Evolutionary conservation across 1,284 basidiomycete species (phyloP).

Genomic region (Malassezia psittaci): DNA sequence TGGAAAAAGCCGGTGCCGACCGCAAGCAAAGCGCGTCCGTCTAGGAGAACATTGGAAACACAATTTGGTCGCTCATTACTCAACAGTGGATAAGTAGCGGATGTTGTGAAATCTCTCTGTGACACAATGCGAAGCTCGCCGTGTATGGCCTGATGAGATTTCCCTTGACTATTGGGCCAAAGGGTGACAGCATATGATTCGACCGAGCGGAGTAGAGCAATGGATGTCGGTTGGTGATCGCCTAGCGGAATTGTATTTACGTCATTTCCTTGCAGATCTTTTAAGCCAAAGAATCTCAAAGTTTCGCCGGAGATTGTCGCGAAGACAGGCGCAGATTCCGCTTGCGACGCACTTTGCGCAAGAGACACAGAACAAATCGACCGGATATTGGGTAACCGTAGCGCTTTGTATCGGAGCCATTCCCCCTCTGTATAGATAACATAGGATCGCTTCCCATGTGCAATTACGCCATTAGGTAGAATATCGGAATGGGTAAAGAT

Average conservation of each 20-base stretch:
- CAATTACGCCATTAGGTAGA: background rate
- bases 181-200: conserved; percentile 23
- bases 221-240: conserved; percentile 44
- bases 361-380: conserved; percentile 23
- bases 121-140: conserved; percentile 20
- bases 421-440: conserved; percentile 33
- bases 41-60: conserved; percentile 17
- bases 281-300: conserved; percentile 35
- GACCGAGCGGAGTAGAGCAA: conserved; percentile 26
- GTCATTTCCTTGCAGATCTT: conserved; percentile 39
- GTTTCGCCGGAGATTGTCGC: conserved; percentile 23
- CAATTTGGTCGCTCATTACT: conserved; percentile 35
- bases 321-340: conserved; percentile 13
- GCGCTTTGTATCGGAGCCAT: conserved; percentile 36
- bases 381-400: conserved; percentile 31
- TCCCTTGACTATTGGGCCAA: conserved; percentile 4
- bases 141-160: background rate
- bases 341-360: background rate
- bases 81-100: conserved; percentile 24
- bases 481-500: background rate
- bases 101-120: conserved; percentile 8
- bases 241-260: conserved; percentile 44
- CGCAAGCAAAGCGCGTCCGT: conserved; percentile 21
- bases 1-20: conserved; percentile 33
- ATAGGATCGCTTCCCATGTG: background rate